Percentiles rank a stretch among this genome's conserved stretches.
These are phyloP conservation scores for Candida dubliniensis DNA, from an alignment of 1,139 yeast genomes.

Conservation along the genomic window DNA sequence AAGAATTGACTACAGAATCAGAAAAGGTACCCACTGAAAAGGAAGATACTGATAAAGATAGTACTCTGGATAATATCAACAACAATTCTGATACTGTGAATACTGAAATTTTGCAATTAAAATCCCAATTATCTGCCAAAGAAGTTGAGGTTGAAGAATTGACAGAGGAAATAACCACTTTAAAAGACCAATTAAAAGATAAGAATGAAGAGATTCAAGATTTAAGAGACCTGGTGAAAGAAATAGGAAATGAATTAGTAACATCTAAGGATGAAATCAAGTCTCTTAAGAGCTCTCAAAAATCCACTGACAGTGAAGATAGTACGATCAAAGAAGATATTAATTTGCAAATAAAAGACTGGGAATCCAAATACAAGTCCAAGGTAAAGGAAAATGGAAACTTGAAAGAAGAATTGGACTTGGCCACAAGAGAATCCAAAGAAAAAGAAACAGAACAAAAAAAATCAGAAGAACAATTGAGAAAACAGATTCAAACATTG, in stretches of 20 bases:
- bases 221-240: slow-evolving; percentile 69
- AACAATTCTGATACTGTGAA: slow-evolving; percentile 14
- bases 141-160: slow-evolving; percentile 21
- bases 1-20: not conserved
- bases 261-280: slow-evolving; percentile 45
- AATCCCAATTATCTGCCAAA: slow-evolving; percentile 2
- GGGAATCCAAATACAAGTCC: slow-evolving; percentile 8
- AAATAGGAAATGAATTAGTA: slow-evolving; percentile 76
- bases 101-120: slow-evolving; percentile 1
- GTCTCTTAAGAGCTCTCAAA: slow-evolving; percentile 20
- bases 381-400: slow-evolving; percentile 9
- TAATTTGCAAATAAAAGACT: slow-evolving; percentile 4
- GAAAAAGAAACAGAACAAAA: slow-evolving; percentile 10
- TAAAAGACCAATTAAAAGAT: slow-evolving; percentile 21
- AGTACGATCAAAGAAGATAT: not conserved
- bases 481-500: slow-evolving; percentile 12
- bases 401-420: slow-evolving; percentile 8
- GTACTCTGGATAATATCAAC: slow-evolving; percentile 15
- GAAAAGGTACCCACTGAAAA: not conserved
- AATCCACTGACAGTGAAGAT: slow-evolving; percentile 5
- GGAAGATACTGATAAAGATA: slow-evolving; percentile 4
- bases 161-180: slow-evolving; percentile 12
- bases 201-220: slow-evolving; percentile 55
- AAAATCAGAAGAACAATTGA: slow-evolving; percentile 9
- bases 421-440: slow-evolving; percentile 9